phyloP scores from a whole-genome alignment of 768 basidiomycete species.

The Termitomyces sp. region DNA sequence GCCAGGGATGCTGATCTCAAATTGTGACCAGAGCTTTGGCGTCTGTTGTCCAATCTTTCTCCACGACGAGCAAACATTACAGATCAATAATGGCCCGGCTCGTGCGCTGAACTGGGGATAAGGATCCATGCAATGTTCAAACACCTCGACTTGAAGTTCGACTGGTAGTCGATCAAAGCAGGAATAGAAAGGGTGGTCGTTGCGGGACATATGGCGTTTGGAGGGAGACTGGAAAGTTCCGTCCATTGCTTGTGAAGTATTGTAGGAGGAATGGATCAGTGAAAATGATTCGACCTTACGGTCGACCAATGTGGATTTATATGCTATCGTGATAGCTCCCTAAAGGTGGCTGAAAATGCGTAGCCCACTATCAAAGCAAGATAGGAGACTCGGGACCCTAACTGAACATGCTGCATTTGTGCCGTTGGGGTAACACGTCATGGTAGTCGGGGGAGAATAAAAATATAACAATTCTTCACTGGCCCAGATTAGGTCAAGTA shows the following conservation, averaged over 20 bases:
- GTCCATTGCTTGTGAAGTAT: neutral
- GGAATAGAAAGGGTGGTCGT: neutral
- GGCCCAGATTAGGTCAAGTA: neutral
- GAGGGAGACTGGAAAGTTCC: neutral
- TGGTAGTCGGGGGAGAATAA: neutral
- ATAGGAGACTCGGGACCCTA: neutral
- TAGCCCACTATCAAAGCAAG: neutral
- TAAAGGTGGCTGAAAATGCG: neutral
- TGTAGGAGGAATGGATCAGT: neutral
- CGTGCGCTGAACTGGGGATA: conserved; percentile 25
- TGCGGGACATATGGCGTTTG: neutral
- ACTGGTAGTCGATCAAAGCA: conserved; percentile 33
- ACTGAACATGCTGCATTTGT: too few species aligned
- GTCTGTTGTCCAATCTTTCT: conserved; percentile 29
- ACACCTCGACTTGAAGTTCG: conserved; percentile 44
- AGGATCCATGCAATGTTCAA: conserved; percentile 28
- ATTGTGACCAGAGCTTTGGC: conserved; percentile 43
- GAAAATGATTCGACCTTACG: neutral
- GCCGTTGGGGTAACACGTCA: neutral
- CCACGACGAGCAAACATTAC: conserved; percentile 39
- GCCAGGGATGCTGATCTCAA: conserved; percentile 28
- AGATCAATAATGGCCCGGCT: conserved; percentile 33
- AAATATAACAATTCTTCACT: neutral
- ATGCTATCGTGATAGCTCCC: neutral
- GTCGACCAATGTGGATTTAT: neutral